phyloP scores from a whole-genome alignment of 352 stramenopile species.

The Phytophthora meadii region DNA sequence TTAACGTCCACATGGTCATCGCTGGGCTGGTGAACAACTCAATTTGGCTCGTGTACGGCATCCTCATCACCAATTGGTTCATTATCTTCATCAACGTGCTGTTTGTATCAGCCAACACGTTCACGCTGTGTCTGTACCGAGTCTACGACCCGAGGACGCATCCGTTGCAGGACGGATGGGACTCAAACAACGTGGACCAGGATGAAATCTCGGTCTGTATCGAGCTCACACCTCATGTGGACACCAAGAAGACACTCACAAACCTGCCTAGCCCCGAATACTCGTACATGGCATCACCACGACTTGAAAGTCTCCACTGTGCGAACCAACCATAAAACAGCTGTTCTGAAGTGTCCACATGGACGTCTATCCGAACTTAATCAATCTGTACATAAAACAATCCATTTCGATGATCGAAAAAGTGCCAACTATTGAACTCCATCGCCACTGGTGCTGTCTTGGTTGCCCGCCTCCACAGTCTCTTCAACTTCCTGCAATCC shows the following conservation, averaged over 20 bases:
- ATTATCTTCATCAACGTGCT: slow-evolving; percentile 43
- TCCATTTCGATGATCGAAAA: slow-evolving; percentile 11
- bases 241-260: slow-evolving; percentile 22
- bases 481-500: slow-evolving; percentile 17
- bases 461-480: not conserved
- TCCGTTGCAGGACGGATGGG: slow-evolving; percentile 27
- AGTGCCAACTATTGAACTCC: no score
- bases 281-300: slow-evolving; percentile 18
- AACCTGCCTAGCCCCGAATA: slow-evolving; percentile 27
- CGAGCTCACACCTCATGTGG: slow-evolving; percentile 15
- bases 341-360: slow-evolving; percentile 7
- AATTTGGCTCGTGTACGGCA: slow-evolving; percentile 44
- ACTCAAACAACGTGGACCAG: slow-evolving; percentile 17
- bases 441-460: no score
- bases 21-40: slow-evolving; percentile 53
- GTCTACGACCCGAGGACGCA: slow-evolving; percentile 42
- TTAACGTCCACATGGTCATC: slow-evolving; percentile 62
- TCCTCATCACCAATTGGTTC: slow-evolving; percentile 47
- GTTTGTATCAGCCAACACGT: slow-evolving; percentile 36
- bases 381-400: slow-evolving; percentile 13
- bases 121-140: slow-evolving; percentile 39
- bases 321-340: not conserved
- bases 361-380: slow-evolving; percentile 17
- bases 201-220: slow-evolving; percentile 22
- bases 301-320: slow-evolving; percentile 6